These are phyloP conservation scores for Sherardia arvensis DNA, from an alignment of 257 asterid species.

Conservation along the genomic window DNA sequence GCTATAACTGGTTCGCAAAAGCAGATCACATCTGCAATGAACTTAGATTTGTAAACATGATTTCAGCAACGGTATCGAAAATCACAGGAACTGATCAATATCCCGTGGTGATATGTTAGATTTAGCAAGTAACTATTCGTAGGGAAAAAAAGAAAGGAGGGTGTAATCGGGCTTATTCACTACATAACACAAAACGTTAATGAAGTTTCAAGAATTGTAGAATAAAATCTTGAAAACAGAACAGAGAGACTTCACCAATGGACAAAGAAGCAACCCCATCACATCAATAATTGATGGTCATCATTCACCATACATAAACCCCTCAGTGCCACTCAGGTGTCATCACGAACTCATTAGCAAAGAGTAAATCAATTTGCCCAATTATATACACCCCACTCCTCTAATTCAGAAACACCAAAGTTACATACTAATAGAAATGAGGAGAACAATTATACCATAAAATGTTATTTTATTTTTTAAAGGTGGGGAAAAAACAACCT, in stretches of 20 bases:
- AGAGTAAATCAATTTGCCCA: neutral
- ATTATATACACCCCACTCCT: neutral
- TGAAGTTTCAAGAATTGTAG: neutral
- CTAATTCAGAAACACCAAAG: neutral
- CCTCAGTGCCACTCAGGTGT: constrained; percentile 35
- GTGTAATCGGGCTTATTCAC: neutral
- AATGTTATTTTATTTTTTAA: neutral
- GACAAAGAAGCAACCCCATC: constrained; percentile 38
- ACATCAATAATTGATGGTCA: constrained; percentile 38
- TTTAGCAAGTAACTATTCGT: neutral
- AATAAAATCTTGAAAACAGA: neutral
- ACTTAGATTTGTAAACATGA: neutral
- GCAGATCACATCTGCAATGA: neutral
- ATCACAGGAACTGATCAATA: neutral
- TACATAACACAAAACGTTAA: neutral
- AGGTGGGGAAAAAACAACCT: constrained; percentile 41
- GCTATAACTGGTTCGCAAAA: neutral
- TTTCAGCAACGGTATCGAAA: neutral
- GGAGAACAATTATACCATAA: neutral
- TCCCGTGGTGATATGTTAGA: no score
- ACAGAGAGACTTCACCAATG: constrained; percentile 1
- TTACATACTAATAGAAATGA: neutral
- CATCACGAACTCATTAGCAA: constrained; percentile 4
- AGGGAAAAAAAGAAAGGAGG: constrained; percentile 11
- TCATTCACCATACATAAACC: constrained; percentile 35